These are phyloP conservation scores for Heimioporus sp. DNA, from an alignment of 768 basidiomycete genomes.

Conservation along the genomic window DNA sequence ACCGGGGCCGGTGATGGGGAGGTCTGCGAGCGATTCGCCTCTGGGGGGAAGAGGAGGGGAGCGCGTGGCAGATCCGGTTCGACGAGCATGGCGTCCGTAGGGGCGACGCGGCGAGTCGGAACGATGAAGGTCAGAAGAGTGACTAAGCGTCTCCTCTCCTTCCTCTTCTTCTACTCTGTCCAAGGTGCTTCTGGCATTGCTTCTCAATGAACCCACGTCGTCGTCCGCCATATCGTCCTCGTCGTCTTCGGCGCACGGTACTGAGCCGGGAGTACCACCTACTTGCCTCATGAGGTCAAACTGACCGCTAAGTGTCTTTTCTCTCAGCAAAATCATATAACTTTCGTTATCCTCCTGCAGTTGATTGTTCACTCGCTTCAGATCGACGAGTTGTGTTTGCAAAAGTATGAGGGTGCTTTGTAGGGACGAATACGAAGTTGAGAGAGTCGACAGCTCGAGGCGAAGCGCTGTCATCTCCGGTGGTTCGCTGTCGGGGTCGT, in stretches of 20 bases:
- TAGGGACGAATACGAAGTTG: conserved; percentile 79
- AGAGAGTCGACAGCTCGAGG: conserved; percentile 82
- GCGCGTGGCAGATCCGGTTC: conserved; percentile 51
- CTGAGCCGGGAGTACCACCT: conserved; percentile 42
- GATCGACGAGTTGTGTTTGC: conserved; percentile 80
- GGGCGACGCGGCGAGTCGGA: conserved; percentile 42
- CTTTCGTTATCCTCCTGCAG: conserved; percentile 96
- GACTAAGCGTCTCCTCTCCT: conserved; percentile 41
- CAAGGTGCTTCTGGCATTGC: conserved; percentile 55
- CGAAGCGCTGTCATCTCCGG: conserved; percentile 83
- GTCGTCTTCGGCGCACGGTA: conserved; percentile 40
- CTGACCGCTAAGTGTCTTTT: conserved; percentile 88
- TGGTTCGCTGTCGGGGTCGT: conserved; percentile 73
- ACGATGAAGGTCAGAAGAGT: conserved; percentile 36
- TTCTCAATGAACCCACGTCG: conserved; percentile 55
- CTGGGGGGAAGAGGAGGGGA: conserved; percentile 43
- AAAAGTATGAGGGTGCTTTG: conserved; percentile 83
- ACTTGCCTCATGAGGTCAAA: conserved; percentile 76
- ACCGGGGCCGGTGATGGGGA: conserved; percentile 86
- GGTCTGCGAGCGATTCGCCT: conserved; percentile 82
- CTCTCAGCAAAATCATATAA: conserved; percentile 90
- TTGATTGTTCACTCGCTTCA: conserved; percentile 84
- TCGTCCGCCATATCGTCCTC: conserved; percentile 32
- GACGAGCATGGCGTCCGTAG: conserved; percentile 46
- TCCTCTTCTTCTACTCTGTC: conserved; percentile 59